Conservation (phyloP, 169 alveolate species). For the Plasmodium knowlesi region DNA sequence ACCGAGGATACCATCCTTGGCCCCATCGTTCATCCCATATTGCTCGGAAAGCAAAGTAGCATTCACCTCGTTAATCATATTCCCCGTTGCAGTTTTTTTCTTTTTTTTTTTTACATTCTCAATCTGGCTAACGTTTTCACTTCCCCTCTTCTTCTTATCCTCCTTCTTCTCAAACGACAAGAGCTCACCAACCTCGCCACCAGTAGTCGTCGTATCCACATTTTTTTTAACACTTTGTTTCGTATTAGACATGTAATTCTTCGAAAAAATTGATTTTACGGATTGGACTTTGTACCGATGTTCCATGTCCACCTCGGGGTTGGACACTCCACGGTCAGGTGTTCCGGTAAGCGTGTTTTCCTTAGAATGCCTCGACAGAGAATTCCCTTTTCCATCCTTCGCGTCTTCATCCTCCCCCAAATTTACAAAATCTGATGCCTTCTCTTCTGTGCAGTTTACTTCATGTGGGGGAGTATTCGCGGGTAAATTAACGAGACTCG, state of each 20-base stretch:
- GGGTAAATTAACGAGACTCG: neutral
- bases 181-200: slow-evolving; percentile 8
- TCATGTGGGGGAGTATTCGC: neutral
- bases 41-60: neutral
- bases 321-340: neutral
- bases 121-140: neutral
- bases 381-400: neutral
- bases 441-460: neutral
- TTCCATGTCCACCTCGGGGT: neutral
- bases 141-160: slow-evolving; percentile 23
- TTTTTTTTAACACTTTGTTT: neutral
- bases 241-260: neutral
- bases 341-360: neutral
- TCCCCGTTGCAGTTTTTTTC: neutral
- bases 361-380: neutral
- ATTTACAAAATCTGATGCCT: neutral
- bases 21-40: neutral
- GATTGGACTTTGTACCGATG: neutral
- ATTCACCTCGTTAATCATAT: too few relatives aligned
- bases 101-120: slow-evolving; percentile 27
- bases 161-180: slow-evolving; percentile 30
- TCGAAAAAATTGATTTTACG: neutral
- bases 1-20: neutral
- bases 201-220: neutral
- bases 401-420: neutral